Percentiles rank a stretch among this genome's conserved stretches.
phyloP scores from a whole-genome alignment of 2,329 filamentous ascomycete genomes.

The Blastomyces silverae region DNA sequence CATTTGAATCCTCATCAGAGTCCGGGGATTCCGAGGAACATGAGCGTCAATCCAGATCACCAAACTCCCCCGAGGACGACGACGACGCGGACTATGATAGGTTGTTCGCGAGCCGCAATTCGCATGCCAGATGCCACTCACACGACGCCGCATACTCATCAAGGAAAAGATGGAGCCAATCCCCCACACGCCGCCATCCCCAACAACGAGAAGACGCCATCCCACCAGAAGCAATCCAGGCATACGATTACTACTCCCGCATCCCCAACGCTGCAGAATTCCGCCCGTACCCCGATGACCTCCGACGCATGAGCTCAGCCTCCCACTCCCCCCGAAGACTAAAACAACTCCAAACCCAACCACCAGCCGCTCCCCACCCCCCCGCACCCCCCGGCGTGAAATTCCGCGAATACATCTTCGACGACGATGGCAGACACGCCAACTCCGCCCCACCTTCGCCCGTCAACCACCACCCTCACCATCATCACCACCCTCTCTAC shows the following conservation, averaged over 20 bases:
- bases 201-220: conserved; percentile 6
- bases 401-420: conserved; percentile 28
- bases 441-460: conserved; percentile 11
- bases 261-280: conserved; percentile 1
- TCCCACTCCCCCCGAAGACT: conserved; percentile 11
- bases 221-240: conserved; percentile 9
- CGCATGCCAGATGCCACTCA: conserved; percentile 31
- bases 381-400: conserved; percentile 17
- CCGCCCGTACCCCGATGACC: background rate
- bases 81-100: conserved; percentile 3
- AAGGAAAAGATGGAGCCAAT: conserved; percentile 28
- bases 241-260: conserved; percentile 8
- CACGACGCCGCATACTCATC: conserved; percentile 33
- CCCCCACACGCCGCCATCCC: conserved; percentile 19
- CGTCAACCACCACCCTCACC: background rate
- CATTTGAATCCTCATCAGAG: background rate
- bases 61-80: background rate
- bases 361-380: background rate
- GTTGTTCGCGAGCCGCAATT: conserved; percentile 26
- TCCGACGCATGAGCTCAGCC: background rate
- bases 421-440: conserved; percentile 13
- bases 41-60: background rate
- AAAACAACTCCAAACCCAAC: conserved; percentile 16
- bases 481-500: background rate
- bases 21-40: background rate